phyloP scores from a whole-genome alignment of 2,329 filamentous ascomycete genomes.

The Colletotrichum scovillei region DNA sequence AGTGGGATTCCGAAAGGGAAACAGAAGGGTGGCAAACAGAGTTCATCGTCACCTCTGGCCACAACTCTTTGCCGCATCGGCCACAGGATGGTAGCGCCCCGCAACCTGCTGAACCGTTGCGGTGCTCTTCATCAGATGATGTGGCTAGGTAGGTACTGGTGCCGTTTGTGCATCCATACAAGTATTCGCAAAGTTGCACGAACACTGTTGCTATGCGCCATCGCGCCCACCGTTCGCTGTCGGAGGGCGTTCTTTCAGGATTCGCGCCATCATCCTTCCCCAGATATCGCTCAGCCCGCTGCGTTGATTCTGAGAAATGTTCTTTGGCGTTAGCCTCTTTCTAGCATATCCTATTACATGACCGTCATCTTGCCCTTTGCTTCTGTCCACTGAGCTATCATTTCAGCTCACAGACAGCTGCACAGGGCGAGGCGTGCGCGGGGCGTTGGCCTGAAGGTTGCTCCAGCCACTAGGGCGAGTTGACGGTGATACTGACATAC shows the following conservation, averaged over 20 bases:
- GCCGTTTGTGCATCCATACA: not conserved
- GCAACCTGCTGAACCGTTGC: not conserved
- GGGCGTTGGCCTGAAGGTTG: not conserved
- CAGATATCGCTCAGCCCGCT: not conserved
- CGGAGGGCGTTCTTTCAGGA: not conserved
- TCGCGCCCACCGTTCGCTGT: not conserved
- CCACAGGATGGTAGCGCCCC: not conserved
- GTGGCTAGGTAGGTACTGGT: not conserved
- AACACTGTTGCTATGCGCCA: not conserved
- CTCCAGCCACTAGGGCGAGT: not conserved
- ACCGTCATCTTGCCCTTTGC: not conserved
- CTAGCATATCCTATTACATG: not conserved
- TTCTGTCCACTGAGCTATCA: slow-evolving; percentile 6
- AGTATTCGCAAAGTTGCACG: not conserved
- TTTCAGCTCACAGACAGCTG: slow-evolving; percentile 11
- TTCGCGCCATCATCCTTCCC: not conserved
- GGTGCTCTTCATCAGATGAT: not conserved
- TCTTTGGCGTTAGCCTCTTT: not conserved
- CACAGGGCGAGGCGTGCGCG: slow-evolving; percentile 21
- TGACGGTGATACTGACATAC: slow-evolving; percentile 11
- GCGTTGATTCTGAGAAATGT: not conserved
- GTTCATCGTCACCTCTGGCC: not conserved
- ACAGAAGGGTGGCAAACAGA: not conserved
- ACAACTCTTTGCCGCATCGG: slow-evolving; percentile 13
- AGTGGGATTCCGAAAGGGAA: not conserved